Percentiles rank a stretch among this genome's conserved stretches.
Conservation (phyloP, 1,139 yeast genomes). For the Kodamaea sp. region DNA sequence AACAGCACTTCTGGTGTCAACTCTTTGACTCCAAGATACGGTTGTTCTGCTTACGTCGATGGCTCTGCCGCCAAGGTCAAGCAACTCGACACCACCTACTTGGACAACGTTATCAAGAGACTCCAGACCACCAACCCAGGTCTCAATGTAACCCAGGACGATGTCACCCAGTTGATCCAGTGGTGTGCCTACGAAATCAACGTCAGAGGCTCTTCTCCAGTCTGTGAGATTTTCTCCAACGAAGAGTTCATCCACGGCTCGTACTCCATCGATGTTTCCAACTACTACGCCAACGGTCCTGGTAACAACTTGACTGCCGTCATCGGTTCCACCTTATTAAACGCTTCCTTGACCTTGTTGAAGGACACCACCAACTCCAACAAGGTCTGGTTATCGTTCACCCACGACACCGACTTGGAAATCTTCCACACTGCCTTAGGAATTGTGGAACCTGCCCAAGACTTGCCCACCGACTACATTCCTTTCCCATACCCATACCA, state of each 20-base stretch:
- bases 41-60: slow-evolving; percentile 22
- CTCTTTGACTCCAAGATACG: slow-evolving; percentile 30
- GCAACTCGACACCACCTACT: slow-evolving; percentile 19
- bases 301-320: slow-evolving; percentile 45
- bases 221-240: slow-evolving; percentile 53
- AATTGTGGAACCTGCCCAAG: slow-evolving; percentile 20
- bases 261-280: slow-evolving; percentile 45
- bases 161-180: slow-evolving; percentile 41
- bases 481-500: slow-evolving; percentile 28
- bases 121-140: slow-evolving; percentile 24
- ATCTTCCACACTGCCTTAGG: slow-evolving; percentile 28
- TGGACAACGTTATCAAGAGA: slow-evolving; percentile 19
- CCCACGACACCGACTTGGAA: slow-evolving; percentile 35
- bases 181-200: slow-evolving; percentile 59
- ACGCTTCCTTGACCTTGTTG: slow-evolving; percentile 50
- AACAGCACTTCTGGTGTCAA: slow-evolving; percentile 29
- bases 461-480: slow-evolving; percentile 24
- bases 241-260: slow-evolving; percentile 49
- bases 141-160: slow-evolving; percentile 32
- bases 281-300: slow-evolving; percentile 53
- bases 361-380: slow-evolving; percentile 22
- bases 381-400: slow-evolving; percentile 29
- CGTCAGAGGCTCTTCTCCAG: slow-evolving; percentile 47
- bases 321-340: slow-evolving; percentile 49
- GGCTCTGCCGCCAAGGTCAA: slow-evolving; percentile 12